Base-by-base conservation (phyloP, 2,329 filamentous ascomycete genomes). In the Sclerotinia minor region DNA sequence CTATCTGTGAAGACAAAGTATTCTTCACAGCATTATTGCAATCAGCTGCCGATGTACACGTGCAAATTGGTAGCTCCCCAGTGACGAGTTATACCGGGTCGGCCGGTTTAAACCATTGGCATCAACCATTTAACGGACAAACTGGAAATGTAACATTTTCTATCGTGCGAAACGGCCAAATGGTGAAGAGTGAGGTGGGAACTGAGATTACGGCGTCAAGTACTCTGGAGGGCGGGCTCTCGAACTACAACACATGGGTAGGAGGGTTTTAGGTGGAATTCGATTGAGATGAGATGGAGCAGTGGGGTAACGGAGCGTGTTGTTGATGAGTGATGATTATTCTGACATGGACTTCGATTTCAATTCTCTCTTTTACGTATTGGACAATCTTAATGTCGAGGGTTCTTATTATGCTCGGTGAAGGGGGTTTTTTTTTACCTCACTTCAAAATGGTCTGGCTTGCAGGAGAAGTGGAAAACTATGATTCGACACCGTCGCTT, bases 1-100 rank as follows among this genome's bases (percentile, higher is more conserved):
- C 32, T n/a, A 73, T 82, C 13, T 77, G 80, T 54, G 47, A 74
- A 64, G 74, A 75, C 47, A 71, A 64, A 9, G 63, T 76, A 6
- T 76, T 73, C 68, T 76, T 78, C 60, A 70, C 73, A 47, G 73
- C 75, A 1, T 49, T 79, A 3, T 69, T 80, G 13, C 73, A 66
- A 26, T 66, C 69, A 5, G 65, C 72, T 21, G 77, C 75, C 1
- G 68, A 74, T 24, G 74, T 78, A 1, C 72, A 64, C n/a, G 75
- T 79, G 45, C 71, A 74, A 50, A 76, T 80, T 68, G 78, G 78
- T 4, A 69, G 58, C 50, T 65, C 69, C 29, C 38, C 71, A 8
- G 71, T 68, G 29, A 55, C 65, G 32, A 64, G 64, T 60, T 71
- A 71, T 13, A 15, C 67, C 13, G 74, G 74, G 19, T 38, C 44